Evolutionary conservation across 495 filamentous ascomycete genomes (phyloP), one percentile per base, ranked within the genome.

Genomic region (Bombardia bombarda): DNA sequence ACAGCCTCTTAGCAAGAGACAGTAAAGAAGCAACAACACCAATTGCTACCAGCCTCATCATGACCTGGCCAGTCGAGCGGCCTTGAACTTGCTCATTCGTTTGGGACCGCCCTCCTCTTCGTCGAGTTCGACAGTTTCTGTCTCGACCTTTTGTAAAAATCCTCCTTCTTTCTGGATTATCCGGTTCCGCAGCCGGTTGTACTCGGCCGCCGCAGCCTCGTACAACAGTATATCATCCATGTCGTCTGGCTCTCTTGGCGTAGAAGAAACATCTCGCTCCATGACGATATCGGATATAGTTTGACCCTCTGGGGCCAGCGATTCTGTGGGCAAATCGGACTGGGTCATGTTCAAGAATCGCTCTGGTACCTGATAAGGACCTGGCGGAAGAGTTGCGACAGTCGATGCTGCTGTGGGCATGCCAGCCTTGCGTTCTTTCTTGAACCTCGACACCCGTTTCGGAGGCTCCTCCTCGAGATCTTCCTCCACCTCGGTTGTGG

Each of bases 51-150:
- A 2, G 32, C 12, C 7, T 7, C 17, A 33, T 33, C 14, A 14
- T 50, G 51, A 49, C 49, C 62, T 73, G 37, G 68, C 71, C 57
- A 95, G 58, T 38, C 87, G 77, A 5, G 92, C 87, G 42, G 90
- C 87, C 62, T 80, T 92, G 64, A 96, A 98, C 46, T 84, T 75
- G 71, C 90, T 96, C 45, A 95, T 66, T 49, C 82, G 83, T 58
- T 75, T 83, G 21, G 68, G 61, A 32, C 77, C 74, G 23, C 78
- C 75, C 9, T 83, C 75, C 42, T 83, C 79, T 45, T 82, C 80
- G 45, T 87, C 82, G 7, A 87, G 62, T 2, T 80, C 78, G 18
- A 54, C 36, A 34, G 75, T 70, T 34, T 75, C 72, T 6, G 72
- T 66, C 40, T 86, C 79, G 32, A 83, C 74, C 42, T 79, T 62